phyloP scores from a whole-genome alignment of 108 stramenopile genomes.

The Cyclotella choctawhatcheeana region DNA sequence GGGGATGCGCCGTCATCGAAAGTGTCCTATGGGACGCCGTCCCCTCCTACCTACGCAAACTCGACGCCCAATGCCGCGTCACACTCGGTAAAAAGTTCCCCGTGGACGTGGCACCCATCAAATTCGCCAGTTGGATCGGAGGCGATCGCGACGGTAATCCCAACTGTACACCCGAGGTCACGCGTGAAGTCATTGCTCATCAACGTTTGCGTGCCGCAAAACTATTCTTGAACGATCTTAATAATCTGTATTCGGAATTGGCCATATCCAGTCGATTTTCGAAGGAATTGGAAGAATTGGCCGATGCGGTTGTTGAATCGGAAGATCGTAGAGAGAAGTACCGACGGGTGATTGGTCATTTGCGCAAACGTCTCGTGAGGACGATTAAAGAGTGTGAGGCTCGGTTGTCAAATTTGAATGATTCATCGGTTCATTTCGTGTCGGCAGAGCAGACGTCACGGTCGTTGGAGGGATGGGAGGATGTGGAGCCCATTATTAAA shows the following conservation, averaged over 20 bases:
- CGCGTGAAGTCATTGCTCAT: constrained; percentile 81
- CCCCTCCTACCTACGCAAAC: constrained; percentile 91
- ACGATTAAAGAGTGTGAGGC: constrained; percentile 76
- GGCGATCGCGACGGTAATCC: constrained; percentile 98
- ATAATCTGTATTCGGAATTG: constrained; percentile 56
- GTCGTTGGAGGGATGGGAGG: constrained; percentile 56
- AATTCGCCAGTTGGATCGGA: constrained; percentile 96
- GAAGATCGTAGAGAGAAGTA: constrained; percentile 74
- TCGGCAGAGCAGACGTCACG: constrained; percentile 33
- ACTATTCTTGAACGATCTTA: constrained; percentile 82
- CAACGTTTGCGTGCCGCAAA: constrained; percentile 88
- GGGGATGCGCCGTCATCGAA: constrained; percentile 93
- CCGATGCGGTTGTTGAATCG: constrained; percentile 48
- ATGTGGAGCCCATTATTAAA: constrained; percentile 69
- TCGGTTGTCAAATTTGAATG: too few species aligned
- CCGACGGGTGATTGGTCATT: constrained; percentile 83
- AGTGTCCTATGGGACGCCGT: constrained; percentile 97
- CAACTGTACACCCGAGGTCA: constrained; percentile 93
- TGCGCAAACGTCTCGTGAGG: constrained; percentile 72
- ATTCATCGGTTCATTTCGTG: too few species aligned
- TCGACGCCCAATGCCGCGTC: constrained; percentile 83
- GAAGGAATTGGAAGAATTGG: constrained; percentile 59
- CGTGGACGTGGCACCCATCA: constrained; percentile 84
- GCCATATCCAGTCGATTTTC: constrained; percentile 82
- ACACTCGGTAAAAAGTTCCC: constrained; percentile 83